Conservation (phyloP, 192 early-diverging fungal species). For the Gonapodya sp. region DNA sequence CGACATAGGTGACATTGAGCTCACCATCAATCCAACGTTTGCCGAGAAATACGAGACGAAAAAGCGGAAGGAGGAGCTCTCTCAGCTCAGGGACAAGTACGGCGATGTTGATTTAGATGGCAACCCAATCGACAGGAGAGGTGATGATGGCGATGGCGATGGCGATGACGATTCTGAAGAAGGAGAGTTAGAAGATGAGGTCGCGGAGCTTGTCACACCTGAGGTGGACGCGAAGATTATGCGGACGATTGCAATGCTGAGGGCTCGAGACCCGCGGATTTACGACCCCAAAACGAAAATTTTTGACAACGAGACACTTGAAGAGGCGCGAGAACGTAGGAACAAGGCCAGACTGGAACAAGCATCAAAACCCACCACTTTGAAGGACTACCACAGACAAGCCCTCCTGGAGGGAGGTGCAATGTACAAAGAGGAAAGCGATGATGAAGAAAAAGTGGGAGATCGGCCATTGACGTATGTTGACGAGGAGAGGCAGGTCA, state of each 20-base stretch:
- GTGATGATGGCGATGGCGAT: neutral
- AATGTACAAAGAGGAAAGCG: conserved; percentile 31
- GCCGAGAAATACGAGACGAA: conserved; percentile 54
- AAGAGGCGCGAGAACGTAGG: conserved; percentile 47
- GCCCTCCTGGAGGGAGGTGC: conserved; percentile 58
- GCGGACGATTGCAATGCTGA: conserved; percentile 77
- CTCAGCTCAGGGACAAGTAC: conserved; percentile 51
- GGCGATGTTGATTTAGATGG: conserved; percentile 24
- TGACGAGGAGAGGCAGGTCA: conserved; percentile 76
- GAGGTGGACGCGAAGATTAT: conserved; percentile 88
- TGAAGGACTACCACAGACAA: conserved; percentile 82
- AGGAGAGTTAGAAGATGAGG: conserved; percentile 61
- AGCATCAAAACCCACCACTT: conserved; percentile 62
- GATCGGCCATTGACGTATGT: conserved; percentile 48
- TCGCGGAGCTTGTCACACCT: conserved; percentile 72
- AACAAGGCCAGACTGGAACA: conserved; percentile 29
- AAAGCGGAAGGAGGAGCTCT: conserved; percentile 58
- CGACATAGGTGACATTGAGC: conserved; percentile 24
- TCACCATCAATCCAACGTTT: conserved; percentile 34
- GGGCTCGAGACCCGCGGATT: conserved; percentile 63
- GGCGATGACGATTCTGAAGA: conserved; percentile 34
- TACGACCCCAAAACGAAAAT: conserved; percentile 70
- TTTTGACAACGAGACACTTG: conserved; percentile 58
- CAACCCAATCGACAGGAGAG: no score
- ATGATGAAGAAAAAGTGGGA: conserved; percentile 34